phyloP scores from a whole-genome alignment of 1,284 basidiomycete genomes.

The Fomitopsis pinicola region DNA sequence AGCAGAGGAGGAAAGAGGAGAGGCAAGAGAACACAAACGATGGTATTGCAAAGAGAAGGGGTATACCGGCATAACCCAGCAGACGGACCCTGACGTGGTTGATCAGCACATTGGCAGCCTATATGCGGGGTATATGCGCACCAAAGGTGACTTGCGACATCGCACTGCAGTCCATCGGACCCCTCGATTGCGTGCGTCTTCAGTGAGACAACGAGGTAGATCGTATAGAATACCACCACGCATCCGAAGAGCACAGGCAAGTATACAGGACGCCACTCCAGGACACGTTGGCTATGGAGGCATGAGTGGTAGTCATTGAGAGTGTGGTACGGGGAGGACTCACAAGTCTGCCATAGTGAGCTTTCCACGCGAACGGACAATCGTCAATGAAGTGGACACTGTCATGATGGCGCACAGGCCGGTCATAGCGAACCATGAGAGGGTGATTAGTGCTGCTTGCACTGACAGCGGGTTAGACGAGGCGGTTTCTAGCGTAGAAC shows the following conservation, averaged over 20 bases:
- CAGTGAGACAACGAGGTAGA: constrained; percentile 41
- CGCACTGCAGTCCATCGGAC: constrained; percentile 50
- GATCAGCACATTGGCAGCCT: not conserved
- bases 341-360: constrained; percentile 26
- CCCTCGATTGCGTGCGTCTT: constrained; percentile 40
- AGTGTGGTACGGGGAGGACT: constrained; percentile 7
- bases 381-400: constrained; percentile 40
- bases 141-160: constrained; percentile 51
- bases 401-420: constrained; percentile 49
- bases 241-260: constrained; percentile 32
- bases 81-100: constrained; percentile 47
- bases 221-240: constrained; percentile 40
- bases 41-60: constrained; percentile 48
- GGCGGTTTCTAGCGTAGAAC: not conserved
- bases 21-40: constrained; percentile 39
- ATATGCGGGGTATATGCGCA: constrained; percentile 22
- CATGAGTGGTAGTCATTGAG: constrained; percentile 1
- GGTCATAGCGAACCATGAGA: constrained; percentile 44
- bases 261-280: constrained; percentile 36
- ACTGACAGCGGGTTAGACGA: constrained; percentile 25
- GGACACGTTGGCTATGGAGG: constrained; percentile 9
- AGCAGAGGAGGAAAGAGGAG: constrained; percentile 11
- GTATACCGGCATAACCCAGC: constrained; percentile 53
- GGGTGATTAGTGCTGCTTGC: constrained; percentile 44
- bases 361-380: constrained; percentile 44